These are phyloP conservation scores for Coelastrella sp. DNA, from an alignment of 139 green algal species.

Conservation along the genomic window DNA sequence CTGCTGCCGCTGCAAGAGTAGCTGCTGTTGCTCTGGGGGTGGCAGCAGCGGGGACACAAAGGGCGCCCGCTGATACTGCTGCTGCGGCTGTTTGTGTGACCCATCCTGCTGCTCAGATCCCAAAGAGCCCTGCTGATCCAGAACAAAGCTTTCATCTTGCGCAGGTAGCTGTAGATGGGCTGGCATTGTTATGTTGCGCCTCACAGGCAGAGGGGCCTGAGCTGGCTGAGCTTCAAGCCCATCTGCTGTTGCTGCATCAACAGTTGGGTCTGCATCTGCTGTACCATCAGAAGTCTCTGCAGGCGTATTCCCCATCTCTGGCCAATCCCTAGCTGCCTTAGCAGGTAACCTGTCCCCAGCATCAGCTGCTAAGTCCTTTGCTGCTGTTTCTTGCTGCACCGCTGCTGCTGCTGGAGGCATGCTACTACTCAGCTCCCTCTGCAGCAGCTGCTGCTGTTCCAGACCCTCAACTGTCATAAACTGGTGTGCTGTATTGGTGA, in stretches of 20 bases:
- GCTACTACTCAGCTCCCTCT: background rate
- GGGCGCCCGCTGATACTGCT: conserved; percentile 8
- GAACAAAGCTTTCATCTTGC: background rate
- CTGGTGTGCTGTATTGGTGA: background rate
- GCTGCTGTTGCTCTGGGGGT: conserved; percentile 27
- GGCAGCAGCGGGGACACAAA: conserved; percentile 10
- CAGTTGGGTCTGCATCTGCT: conserved; percentile 1
- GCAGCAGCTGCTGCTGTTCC: conserved; percentile 25
- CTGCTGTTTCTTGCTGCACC: background rate
- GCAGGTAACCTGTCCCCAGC: background rate
- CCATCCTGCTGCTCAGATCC: too few species aligned
- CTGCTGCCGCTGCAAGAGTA: conserved; percentile 38
- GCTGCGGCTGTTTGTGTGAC: conserved; percentile 10
- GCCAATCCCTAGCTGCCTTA: background rate
- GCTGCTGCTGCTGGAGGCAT: background rate
- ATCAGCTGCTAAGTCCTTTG: conserved; percentile 15
- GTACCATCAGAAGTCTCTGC: background rate
- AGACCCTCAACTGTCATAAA: conserved; percentile 7
- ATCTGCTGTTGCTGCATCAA: background rate
- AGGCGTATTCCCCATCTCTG: background rate
- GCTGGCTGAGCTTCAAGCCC: background rate
- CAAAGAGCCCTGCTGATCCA: background rate
- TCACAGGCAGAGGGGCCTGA: background rate
- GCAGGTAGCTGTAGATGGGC: background rate
- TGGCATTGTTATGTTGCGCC: background rate